Evolutionary conservation across 2,329 filamentous ascomycete genomes (phyloP), one percentile per base, ranked within the genome.

Genomic region (Hortaea werneckii): DNA sequence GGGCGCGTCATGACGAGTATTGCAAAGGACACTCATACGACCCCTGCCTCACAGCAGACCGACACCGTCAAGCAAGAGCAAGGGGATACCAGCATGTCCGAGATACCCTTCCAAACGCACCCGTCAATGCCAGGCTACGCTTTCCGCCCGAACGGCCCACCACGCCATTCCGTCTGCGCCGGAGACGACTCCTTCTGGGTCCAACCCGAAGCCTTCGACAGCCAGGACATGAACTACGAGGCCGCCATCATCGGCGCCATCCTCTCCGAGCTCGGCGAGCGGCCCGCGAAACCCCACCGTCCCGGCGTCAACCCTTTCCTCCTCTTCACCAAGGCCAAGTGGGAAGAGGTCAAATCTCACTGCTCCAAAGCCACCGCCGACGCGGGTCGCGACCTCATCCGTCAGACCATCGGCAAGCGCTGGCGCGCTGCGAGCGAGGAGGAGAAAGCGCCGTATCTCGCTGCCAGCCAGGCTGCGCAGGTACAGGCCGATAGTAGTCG

Each of bases 251-350:
- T 76, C 53, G 70, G 69, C 9, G 71, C 72, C n/a, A 76, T 82
- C 47, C 66, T 76, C 29, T 64, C 66, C 12, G 66, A 76, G 53
- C 78, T 95, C 40, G 90, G 90, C n/a, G 78, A 84, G 12, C 79
- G 84, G 4, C 85, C 87, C 0, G 68, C 76, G 46, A 82, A 79
- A 43, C 89, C 90, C 4, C 69, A 73, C 43, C 86, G 90, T 53
- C 76, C 82, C 0, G 80, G 83, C 0, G 80, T 83, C 4, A 96
- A 94, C 59, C 85, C 90, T 0, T 96, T 95, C 65, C 75, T 94
- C 28, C 75, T 95, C 42, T 98, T 85, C 67, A 90, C 88, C 62
- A 94, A 88, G 55, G 82, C 80, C 57, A 73, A 77, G 52, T 83
- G 79, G 79, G 69, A 74, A 39, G 69, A 70, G 35, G 77, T 76